phyloP scores from a whole-genome alignment of 495 filamentous ascomycete genomes.

The Trypethelium eluteriae region DNA sequence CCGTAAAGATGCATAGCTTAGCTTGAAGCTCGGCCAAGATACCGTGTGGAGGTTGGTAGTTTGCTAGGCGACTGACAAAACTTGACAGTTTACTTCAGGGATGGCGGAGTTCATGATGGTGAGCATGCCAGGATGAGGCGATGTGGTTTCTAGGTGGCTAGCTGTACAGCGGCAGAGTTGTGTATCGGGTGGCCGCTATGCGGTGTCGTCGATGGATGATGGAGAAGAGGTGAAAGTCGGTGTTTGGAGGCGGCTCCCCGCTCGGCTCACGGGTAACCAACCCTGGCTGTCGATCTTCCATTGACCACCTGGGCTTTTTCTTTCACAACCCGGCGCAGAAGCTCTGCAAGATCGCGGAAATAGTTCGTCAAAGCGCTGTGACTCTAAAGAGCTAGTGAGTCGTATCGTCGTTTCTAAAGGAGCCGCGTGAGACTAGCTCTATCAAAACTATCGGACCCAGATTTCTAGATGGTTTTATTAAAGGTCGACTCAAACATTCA shows the following conservation, averaged over 20 bases:
- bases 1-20: not conserved
- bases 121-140: not conserved
- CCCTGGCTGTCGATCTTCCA: not conserved
- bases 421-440: too few relatives aligned
- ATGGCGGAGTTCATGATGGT: not conserved
- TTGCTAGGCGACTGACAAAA: not conserved
- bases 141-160: not conserved
- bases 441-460: too few relatives aligned
- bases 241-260: conserved; percentile 1
- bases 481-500: too few relatives aligned
- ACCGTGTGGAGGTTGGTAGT: not conserved
- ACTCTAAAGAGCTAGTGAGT: too few relatives aligned
- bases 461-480: too few relatives aligned
- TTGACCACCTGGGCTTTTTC: conserved; percentile 10
- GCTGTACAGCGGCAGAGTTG: not conserved
- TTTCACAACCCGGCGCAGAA: too few relatives aligned
- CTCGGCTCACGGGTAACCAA: not conserved
- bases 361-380: too few relatives aligned
- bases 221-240: not conserved
- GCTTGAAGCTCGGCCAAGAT: not conserved
- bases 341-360: too few relatives aligned
- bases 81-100: conserved; percentile 2
- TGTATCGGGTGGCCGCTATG: not conserved
- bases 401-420: too few relatives aligned
- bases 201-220: not conserved